Percentiles rank a stretch among this genome's conserved stretches.
These are phyloP conservation scores for Gentiana dahurica DNA, from an alignment of 257 asterid genomes.

Conservation along the genomic window DNA sequence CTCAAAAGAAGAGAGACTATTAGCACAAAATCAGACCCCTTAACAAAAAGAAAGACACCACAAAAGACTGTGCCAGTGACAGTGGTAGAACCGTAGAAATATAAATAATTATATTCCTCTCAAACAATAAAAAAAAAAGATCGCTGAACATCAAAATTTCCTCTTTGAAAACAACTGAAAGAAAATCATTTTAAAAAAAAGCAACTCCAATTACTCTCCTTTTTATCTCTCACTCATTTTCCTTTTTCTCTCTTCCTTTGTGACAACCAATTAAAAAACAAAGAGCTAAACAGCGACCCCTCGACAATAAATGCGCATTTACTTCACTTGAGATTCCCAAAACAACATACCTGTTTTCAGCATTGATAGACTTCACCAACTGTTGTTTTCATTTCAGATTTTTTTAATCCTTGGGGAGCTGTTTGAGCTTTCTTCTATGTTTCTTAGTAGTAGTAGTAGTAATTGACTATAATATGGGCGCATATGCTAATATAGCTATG, in stretches of 20 bases:
- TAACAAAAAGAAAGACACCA: constrained; percentile 14
- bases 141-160: constrained; percentile 13
- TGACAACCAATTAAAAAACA: constrained; percentile 23
- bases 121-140: constrained; percentile 11
- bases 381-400: not conserved
- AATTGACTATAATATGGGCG: not conserved
- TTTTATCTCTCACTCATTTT: constrained; percentile 7
- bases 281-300: constrained; percentile 21
- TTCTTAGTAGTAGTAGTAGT: too few relatives aligned
- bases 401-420: too few relatives aligned
- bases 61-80: constrained; percentile 9
- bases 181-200: not conserved
- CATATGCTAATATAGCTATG: constrained; percentile 33
- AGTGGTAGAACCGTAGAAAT: constrained; percentile 6
- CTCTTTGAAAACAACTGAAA: constrained; percentile 24
- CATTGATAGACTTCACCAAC: constrained; percentile 33
- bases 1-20: constrained; percentile 6
- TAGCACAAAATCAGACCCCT: constrained; percentile 31
- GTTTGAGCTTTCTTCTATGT: too few relatives aligned
- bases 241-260: constrained; percentile 17
- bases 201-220: constrained; percentile 13
- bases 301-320: constrained; percentile 58
- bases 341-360: constrained; percentile 17
- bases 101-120: constrained; percentile 2
- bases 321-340: constrained; percentile 48